Conservation (phyloP, 495 filamentous ascomycete species). For the Penicillium angulare region DNA sequence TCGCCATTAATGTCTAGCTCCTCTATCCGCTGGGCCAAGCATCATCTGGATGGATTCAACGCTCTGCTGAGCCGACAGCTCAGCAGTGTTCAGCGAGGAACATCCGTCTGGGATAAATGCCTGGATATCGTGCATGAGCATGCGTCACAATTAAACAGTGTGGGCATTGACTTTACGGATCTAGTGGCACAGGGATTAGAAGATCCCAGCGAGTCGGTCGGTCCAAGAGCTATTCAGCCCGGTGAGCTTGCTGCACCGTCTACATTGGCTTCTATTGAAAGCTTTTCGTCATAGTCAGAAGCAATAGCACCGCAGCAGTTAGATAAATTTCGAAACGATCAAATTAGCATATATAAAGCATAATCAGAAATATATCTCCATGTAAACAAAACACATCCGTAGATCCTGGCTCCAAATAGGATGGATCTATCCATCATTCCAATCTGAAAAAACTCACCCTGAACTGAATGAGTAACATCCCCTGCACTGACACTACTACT, state of each 20-base stretch:
- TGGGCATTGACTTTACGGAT: conserved; percentile 86
- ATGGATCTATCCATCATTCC: too few relatives aligned
- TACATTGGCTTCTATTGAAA: background rate
- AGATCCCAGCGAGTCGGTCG: conserved; percentile 22
- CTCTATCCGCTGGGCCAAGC: conserved; percentile 94
- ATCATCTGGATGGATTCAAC: conserved; percentile 89
- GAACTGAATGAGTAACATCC: too few relatives aligned
- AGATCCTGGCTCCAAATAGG: too few relatives aligned
- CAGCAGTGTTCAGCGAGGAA: conserved; percentile 69
- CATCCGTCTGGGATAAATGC: conserved; percentile 75
- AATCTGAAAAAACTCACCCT: too few relatives aligned
- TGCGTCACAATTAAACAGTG: conserved; percentile 74
- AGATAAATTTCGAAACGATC: background rate
- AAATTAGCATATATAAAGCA: background rate
- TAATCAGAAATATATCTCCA: too few relatives aligned
- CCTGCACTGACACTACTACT: too few relatives aligned
- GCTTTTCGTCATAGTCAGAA: too few relatives aligned
- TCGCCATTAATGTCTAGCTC: conserved; percentile 82
- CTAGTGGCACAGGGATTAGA: conserved; percentile 52
- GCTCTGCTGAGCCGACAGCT: conserved; percentile 76
- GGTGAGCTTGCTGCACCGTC: conserved; percentile 15
- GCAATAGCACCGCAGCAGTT: background rate
- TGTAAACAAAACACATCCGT: too few relatives aligned
- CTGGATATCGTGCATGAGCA: conserved; percentile 79
- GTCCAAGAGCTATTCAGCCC: conserved; percentile 21